Base-by-base conservation (phyloP, 129 eudicot genomes). In the Escallonia herrerae region DNA sequence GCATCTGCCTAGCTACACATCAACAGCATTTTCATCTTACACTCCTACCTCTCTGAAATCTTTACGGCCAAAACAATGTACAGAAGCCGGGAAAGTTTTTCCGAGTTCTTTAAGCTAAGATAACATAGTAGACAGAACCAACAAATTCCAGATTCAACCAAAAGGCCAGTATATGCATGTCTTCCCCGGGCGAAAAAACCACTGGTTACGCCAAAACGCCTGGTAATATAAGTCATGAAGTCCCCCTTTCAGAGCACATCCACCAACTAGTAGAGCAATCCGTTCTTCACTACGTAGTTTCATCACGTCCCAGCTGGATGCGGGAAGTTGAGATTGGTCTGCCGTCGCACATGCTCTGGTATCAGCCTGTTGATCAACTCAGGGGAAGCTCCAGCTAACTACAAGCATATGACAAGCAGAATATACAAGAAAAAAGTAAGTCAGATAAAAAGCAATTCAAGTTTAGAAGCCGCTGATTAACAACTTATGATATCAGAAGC, bases 321-420 rank as follows among this genome's bases (percentile, higher is more conserved):
- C 2, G 69, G 68, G 64, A 82, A 58, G 43, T 70, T 76, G 60
- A 77, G 72, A 64, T 90, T 86, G 10, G 64, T 69, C 74, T 91
- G 97, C 73, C 89, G 70, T 66, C 77, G 71, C 49, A 85, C 80
- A 66, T 91, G 96, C 80, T 84, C 95, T 22, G 97, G 97, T 71
- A 91, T 85, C 66, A 91, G 81, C 79, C 81, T 82, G 80, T 78
- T 75, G 56, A 87, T 81, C 82, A 91, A 68, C 77, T 91, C 97
- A 2, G 86, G 86, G 44, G 95, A 83, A 37, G 87, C 90, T 74
- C 86, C 85, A 37, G 83, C 65, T 48, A 90, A 65, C 95, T 90
- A 88, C 74, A 57, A 59, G 37, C 40, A 68, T 22, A 55, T 43
- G 58, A 46, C 22, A 8, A 22, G 5, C 66, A 62, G 15, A 40